Evolutionary conservation across 2,329 filamentous ascomycete genomes (phyloP), one percentile per base, ranked within the genome.

Genomic region (Cladophialophora carrionii): DNA sequence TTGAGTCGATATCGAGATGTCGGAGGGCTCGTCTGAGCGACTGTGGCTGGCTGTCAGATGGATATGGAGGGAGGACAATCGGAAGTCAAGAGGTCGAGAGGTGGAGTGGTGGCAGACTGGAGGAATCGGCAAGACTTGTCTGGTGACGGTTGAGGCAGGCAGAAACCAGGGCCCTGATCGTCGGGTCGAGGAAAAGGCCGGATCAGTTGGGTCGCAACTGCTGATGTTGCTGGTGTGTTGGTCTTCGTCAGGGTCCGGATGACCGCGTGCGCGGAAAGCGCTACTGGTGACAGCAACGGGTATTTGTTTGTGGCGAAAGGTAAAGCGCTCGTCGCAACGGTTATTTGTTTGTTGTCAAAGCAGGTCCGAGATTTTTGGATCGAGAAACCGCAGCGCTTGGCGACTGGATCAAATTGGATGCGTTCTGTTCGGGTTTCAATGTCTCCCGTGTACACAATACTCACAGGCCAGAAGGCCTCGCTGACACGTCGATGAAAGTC

Each of bases 271-370:
- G 29, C 31, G 49, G 34, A 49, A 61, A 55, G 51, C 58, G 51
- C 29, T 57, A 29, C 20, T 14, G 58, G 58, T 26, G 49, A 32
- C 20, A 57, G 61, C 57, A 56, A 60, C 62, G 43, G 51, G 20
- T 52, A 32, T 41, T 53, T 61, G 58, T 46, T 62, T 63, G 59
- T 64, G 65, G 62, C 62, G 56, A 67, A 56, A 37, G 37, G 37
- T 37, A 53, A 52, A 43, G 55, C 41, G 43, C 29, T 22, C 20
- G 61, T 57, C 46, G 53, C 52, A 46, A 26, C 29, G 5, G 17
- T 31, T 17, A n/a, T 43, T 37, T 43, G 17, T 17, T 43, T 43
- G 37, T 41, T 41, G 37, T n/a, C 37, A 41, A 5, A 17, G 14
- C 14, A 17, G 7, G 37, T 41, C 37, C 37, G 1, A 41, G 37